Conservation (phyloP, 106 monocot genomes). For the Phalaenopsis aphrodite region DNA sequence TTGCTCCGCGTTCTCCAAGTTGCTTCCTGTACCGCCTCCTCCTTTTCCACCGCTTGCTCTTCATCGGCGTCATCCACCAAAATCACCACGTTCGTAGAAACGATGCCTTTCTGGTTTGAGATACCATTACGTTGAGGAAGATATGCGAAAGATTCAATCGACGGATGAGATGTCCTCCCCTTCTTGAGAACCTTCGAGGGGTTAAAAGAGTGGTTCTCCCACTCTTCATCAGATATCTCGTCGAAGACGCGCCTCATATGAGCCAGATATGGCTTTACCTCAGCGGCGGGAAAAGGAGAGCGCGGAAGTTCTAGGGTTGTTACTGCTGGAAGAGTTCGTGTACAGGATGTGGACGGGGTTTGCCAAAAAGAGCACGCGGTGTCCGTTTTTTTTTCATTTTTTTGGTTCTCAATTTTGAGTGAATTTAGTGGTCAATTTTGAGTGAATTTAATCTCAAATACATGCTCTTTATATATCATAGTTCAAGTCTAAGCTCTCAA, state of each 20-base stretch:
- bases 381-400: no score
- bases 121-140: slow-evolving; percentile 3
- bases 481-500: no score
- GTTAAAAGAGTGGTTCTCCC: slow-evolving; percentile 61
- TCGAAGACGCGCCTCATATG: slow-evolving; percentile 66
- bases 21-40: not conserved
- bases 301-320: not conserved
- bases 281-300: not conserved
- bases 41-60: slow-evolving; percentile 10
- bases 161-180: slow-evolving; percentile 25
- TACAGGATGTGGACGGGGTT: no score
- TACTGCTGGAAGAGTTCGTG: not conserved
- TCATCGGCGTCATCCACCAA: slow-evolving; percentile 53
- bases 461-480: no score
- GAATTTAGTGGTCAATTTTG: no score
- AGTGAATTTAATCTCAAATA: no score
- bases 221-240: slow-evolving; percentile 95
- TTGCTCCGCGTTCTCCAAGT: not conserved
- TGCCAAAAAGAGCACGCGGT: no score
- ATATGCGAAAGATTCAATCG: slow-evolving; percentile 84
- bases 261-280: not conserved
- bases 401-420: no score
- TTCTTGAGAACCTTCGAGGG: slow-evolving; percentile 58
- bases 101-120: not conserved
- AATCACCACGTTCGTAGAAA: not conserved